phyloP scores from a whole-genome alignment of 73 alveolate species.

The Stentor coeruleus region DNA sequence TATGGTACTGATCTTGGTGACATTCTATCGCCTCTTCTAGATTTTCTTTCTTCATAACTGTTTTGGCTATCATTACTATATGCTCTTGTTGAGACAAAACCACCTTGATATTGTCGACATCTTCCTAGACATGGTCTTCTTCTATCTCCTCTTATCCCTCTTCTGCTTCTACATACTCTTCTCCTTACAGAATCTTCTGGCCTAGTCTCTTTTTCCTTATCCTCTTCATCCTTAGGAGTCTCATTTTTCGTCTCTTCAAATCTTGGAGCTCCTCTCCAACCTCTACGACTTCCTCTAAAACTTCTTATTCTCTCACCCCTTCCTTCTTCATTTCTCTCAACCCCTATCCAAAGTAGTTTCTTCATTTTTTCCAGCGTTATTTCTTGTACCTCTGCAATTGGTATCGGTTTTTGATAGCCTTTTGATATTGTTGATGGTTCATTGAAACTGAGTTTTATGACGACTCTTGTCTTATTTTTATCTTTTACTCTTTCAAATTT shows the following conservation, averaged over 20 bases:
- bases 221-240: no score
- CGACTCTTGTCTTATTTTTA: slow-evolving; percentile 8
- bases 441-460: neutral
- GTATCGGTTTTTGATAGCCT: slow-evolving; percentile 2
- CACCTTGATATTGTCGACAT: no score
- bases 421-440: neutral
- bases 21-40: no score
- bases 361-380: neutral
- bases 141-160: no score
- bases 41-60: no score
- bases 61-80: no score
- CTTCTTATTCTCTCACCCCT: neutral
- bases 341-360: neutral
- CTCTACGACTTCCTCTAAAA: neutral
- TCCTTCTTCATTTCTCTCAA: neutral
- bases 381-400: slow-evolving; percentile 6
- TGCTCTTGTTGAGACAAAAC: no score
- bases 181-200: no score
- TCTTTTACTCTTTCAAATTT: neutral
- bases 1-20: no score
- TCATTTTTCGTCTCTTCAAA: neutral
- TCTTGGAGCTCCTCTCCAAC: neutral
- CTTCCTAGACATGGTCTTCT: no score
- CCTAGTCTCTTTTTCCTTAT: no score
- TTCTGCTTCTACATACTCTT: no score